Evolutionary conservation across 768 basidiomycete genomes (phyloP).

Genomic region (Myochromella boudieri): DNA sequence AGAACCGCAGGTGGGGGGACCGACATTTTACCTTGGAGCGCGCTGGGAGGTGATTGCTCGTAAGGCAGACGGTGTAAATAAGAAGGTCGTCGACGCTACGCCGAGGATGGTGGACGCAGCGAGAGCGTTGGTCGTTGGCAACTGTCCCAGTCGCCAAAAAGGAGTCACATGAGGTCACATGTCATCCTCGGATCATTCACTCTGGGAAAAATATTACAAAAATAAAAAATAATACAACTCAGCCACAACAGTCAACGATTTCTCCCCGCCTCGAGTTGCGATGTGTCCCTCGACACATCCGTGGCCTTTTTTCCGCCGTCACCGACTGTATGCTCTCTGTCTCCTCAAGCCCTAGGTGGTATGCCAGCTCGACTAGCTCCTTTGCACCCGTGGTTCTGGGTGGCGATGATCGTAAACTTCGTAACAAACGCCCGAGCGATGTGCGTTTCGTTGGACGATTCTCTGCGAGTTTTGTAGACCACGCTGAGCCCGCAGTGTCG

Average conservation of each 20-base stretch:
- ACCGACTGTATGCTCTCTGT: slow-evolving; percentile 15
- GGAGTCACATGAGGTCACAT: slow-evolving; percentile 16
- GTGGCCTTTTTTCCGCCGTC: slow-evolving; percentile 10
- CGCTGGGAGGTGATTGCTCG: not conserved
- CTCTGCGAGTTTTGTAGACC: not conserved
- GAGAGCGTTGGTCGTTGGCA: slow-evolving; percentile 8
- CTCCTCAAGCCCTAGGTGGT: slow-evolving; percentile 10
- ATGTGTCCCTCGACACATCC: slow-evolving; percentile 8
- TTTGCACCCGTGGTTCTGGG: not conserved
- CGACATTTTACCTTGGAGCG: slow-evolving; percentile 35
- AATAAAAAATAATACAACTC: not conserved
- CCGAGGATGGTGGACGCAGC: not conserved
- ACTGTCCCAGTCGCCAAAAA: slow-evolving; percentile 3
- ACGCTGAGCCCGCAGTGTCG: slow-evolving; percentile 1
- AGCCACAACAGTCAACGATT: slow-evolving; percentile 14
- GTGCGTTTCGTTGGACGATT: slow-evolving; percentile 4
- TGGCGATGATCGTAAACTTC: slow-evolving; percentile 2
- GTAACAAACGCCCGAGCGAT: slow-evolving; percentile 8
- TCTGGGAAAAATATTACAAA: not conserved
- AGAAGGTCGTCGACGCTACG: not conserved
- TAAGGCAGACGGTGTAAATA: not conserved
- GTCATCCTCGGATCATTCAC: too few relatives aligned
- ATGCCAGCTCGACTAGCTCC: slow-evolving; percentile 7
- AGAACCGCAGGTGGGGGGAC: slow-evolving; percentile 42
- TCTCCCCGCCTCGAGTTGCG: slow-evolving; percentile 11